phyloP scores from a whole-genome alignment of 495 filamentous ascomycete species.

The Aspergillus affinis region DNA sequence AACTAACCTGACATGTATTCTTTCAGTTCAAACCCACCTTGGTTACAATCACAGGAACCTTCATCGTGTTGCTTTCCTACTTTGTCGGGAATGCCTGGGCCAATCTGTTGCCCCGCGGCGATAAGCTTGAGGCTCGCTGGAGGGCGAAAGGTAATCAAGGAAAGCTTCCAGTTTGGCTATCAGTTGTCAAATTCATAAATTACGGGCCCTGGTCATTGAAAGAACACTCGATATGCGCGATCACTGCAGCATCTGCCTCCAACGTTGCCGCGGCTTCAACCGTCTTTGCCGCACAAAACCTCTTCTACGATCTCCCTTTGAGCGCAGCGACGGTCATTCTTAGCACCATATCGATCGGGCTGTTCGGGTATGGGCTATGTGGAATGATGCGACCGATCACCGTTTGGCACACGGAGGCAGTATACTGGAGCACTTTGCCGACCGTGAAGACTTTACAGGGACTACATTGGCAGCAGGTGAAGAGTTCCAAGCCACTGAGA shows the following conservation, averaged over 20 bases:
- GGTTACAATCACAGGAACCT: conserved; percentile 32
- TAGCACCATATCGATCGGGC: conserved; percentile 33
- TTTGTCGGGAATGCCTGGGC: conserved; percentile 43
- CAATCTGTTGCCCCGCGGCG: conserved; percentile 40
- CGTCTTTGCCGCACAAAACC: conserved; percentile 32
- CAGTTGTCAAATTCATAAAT: conserved; percentile 28
- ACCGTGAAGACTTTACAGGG: conserved; percentile 30
- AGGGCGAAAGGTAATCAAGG: conserved; percentile 24
- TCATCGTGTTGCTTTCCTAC: conserved; percentile 38
- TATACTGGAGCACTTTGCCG: conserved; percentile 39
- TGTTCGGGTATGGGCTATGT: conserved; percentile 55
- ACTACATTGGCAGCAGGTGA: conserved; percentile 33
- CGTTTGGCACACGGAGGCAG: conserved; percentile 54
- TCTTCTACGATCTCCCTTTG: conserved; percentile 33
- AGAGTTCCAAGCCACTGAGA: conserved; percentile 30
- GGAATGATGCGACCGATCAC: conserved; percentile 52
- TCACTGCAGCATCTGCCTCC: conserved; percentile 30
- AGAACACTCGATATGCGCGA: conserved; percentile 32
- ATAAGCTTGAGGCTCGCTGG: conserved; percentile 32
- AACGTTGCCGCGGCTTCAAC: conserved; percentile 17
- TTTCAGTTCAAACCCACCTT: conserved; percentile 32
- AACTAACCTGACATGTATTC: conserved; percentile 1
- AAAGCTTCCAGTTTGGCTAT: conserved; percentile 21
- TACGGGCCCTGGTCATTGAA: conserved; percentile 32
- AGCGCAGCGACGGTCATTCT: conserved; percentile 27